These are phyloP conservation scores for Eucalyptus curtisii DNA, from an alignment of 345 rosid species.

Conservation along the genomic window DNA sequence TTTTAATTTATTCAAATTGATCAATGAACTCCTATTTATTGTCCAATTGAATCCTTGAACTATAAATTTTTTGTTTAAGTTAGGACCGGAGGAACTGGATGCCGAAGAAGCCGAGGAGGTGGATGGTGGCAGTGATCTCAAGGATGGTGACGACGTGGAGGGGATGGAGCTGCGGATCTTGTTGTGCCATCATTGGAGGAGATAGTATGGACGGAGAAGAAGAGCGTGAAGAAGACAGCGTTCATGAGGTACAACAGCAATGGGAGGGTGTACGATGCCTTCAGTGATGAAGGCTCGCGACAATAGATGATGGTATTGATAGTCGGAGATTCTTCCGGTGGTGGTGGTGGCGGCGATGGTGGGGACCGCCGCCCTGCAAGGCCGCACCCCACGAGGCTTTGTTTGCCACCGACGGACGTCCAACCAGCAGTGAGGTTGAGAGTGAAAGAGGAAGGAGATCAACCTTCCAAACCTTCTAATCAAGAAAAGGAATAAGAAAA, in stretches of 20 bases:
- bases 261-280: constrained; percentile 79
- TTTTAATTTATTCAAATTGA: too few species aligned
- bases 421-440: not conserved
- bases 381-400: not conserved
- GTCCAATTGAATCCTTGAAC: not conserved
- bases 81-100: constrained; percentile 69
- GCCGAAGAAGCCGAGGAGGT: constrained; percentile 71
- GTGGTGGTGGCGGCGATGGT: not conserved
- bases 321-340: not conserved
- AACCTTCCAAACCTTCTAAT: not conserved
- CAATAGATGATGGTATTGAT: not conserved
- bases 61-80: too few species aligned
- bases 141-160: constrained; percentile 63
- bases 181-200: constrained; percentile 85
- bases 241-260: constrained; percentile 66
- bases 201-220: constrained; percentile 77
- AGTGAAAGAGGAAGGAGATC: not conserved
- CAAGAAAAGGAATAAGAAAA: too few species aligned
- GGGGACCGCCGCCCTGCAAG: not conserved
- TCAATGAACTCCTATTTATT: not conserved
- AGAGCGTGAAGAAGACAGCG: constrained; percentile 72
- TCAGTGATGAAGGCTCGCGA: constrained; percentile 1
- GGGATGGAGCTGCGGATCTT: constrained; percentile 76
- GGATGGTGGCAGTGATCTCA: constrained; percentile 60
- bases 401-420: not conserved